phyloP scores from a whole-genome alignment of 805 yeast genomes.

The Ogataea pilisensis region DNA sequence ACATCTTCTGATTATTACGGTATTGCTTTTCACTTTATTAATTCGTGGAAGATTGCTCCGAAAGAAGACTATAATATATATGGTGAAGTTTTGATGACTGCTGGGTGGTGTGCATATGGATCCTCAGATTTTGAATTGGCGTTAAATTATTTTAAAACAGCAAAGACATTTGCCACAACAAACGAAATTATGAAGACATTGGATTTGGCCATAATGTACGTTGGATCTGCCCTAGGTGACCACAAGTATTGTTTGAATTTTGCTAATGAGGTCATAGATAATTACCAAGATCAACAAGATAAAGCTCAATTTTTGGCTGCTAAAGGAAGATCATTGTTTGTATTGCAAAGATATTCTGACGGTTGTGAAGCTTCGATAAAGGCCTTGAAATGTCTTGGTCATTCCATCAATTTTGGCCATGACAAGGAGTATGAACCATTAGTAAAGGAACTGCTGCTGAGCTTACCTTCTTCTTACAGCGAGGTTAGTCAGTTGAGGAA shows the following conservation, averaged over 20 bases:
- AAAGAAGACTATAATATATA: slow-evolving; percentile 34
- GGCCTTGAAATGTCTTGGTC: slow-evolving; percentile 34
- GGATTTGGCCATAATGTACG: slow-evolving; percentile 33
- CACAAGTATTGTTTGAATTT: slow-evolving; percentile 34
- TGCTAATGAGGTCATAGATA: slow-evolving; percentile 29
- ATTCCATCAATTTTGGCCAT: slow-evolving; percentile 16
- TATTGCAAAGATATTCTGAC: slow-evolving; percentile 28
- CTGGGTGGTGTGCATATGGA: slow-evolving; percentile 42
- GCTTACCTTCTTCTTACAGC: slow-evolving; percentile 36
- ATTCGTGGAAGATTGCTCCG: slow-evolving; percentile 33
- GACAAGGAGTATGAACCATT: slow-evolving; percentile 17
- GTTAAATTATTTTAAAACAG: slow-evolving; percentile 35
- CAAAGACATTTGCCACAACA: slow-evolving; percentile 27
- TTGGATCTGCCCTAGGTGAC: slow-evolving; percentile 27
- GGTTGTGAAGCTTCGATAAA: slow-evolving; percentile 34
- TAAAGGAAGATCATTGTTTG: slow-evolving; percentile 36
- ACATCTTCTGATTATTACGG: slow-evolving; percentile 24
- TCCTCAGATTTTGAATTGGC: slow-evolving; percentile 40
- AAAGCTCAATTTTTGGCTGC: slow-evolving; percentile 34
- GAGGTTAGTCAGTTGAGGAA: slow-evolving; percentile 34
- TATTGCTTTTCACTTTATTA: slow-evolving; percentile 38
- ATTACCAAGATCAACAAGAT: slow-evolving; percentile 30
- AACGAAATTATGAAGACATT: slow-evolving; percentile 23
- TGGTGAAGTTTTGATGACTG: slow-evolving; percentile 36
- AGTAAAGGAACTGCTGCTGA: slow-evolving; percentile 19